Evolutionary conservation across 495 filamentous ascomycete species (phyloP).

Genomic region (Podospora pseudopauciseta): DNA sequence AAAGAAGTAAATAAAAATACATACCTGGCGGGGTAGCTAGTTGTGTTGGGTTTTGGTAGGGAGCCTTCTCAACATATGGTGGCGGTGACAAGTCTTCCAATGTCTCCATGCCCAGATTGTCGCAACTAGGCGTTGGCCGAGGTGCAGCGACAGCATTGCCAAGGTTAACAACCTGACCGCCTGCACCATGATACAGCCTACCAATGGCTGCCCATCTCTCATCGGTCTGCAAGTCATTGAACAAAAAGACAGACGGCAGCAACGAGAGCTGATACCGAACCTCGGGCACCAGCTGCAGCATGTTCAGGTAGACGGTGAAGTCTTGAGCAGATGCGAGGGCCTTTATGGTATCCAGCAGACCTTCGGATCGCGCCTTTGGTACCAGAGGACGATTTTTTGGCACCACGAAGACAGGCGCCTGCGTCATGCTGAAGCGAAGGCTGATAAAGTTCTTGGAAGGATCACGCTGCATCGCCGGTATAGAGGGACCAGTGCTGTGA

Average conservation of each 20-base stretch:
- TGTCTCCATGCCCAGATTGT: conserved; percentile 6
- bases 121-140: background rate
- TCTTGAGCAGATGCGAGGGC: conserved; percentile 4
- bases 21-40: conserved; percentile 1
- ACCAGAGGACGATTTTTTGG: conserved; percentile 10
- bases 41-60: conserved; percentile 2
- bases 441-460: background rate
- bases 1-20: background rate
- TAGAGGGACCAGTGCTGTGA: background rate
- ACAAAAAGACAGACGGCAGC: conserved; percentile 9
- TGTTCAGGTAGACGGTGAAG: conserved; percentile 5
- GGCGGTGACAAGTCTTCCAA: conserved; percentile 6
- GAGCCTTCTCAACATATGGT: conserved; percentile 4
- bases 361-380: conserved; percentile 10
- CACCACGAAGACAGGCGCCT: conserved; percentile 1
- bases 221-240: background rate
- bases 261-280: conserved; percentile 3
- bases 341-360: conserved; percentile 1
- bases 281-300: background rate
- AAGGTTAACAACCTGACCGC: conserved; percentile 5
- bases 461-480: background rate
- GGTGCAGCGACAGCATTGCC: background rate
- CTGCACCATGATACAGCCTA: background rate
- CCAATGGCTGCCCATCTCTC: conserved; percentile 5
- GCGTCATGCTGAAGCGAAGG: conserved; percentile 4